A percentile compares a stretch with the other conserved stretches of the same genome.
Conservation (phyloP, 345 rosid species). For the Linum usitatissimum region DNA sequence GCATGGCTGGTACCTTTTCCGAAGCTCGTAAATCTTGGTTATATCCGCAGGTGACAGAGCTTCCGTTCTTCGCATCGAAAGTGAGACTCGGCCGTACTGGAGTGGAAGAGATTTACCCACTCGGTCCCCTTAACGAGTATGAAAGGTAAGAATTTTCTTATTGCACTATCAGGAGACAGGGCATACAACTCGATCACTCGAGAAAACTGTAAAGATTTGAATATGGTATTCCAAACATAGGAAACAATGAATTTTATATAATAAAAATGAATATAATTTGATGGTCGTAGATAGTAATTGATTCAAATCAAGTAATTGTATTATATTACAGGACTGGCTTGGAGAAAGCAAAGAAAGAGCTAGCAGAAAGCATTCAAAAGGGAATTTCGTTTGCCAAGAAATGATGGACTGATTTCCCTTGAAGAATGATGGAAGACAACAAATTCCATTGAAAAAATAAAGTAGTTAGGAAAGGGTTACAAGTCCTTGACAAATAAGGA, state of each 20-base stretch:
- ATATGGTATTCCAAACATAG: too few species aligned
- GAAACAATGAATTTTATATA: too few species aligned
- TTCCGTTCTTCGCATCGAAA: constrained; percentile 87
- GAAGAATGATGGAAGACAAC: neutral
- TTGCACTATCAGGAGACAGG: neutral
- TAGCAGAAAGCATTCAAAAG: constrained; percentile 65
- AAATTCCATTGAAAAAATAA: neutral
- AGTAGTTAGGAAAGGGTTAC: neutral
- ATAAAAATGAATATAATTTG: too few species aligned
- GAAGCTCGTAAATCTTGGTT: neutral
- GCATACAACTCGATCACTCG: neutral
- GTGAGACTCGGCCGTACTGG: constrained; percentile 74
- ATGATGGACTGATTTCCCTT: constrained; percentile 6
- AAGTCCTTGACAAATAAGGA: neutral
- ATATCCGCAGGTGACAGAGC: constrained; percentile 69
- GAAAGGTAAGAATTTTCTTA: constrained; percentile 45
- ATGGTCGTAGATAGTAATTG: too few species aligned
- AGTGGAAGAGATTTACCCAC: constrained; percentile 59
- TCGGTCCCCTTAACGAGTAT: constrained; percentile 71
- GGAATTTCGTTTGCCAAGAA: constrained; percentile 62
- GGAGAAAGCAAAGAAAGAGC: constrained; percentile 88
- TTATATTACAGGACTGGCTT: constrained; percentile 37
- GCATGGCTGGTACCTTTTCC: neutral
- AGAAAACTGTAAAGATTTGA: too few species aligned
- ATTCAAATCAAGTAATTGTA: neutral